Conservation (phyloP, 108 stramenopile genomes). For the Fistulifera pelliculosa region DNA sequence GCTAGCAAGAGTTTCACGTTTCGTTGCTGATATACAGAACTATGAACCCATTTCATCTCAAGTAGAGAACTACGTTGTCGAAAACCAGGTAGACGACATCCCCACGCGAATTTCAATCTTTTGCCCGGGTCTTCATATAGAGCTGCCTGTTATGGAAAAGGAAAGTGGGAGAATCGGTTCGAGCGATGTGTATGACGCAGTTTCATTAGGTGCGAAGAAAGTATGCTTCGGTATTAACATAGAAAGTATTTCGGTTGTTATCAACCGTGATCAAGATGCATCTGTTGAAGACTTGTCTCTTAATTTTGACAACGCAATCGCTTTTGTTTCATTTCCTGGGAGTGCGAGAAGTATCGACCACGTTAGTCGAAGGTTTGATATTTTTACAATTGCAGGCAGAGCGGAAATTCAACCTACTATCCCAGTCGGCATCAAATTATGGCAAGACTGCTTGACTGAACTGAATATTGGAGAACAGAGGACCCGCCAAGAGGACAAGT, state of each 20-base stretch:
- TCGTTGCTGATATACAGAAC: constrained; percentile 5
- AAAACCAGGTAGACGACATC: too few species aligned
- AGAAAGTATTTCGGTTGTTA: too few species aligned
- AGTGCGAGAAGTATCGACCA: background rate
- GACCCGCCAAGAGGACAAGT: background rate
- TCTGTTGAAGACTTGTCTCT: too few species aligned
- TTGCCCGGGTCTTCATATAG: too few species aligned
- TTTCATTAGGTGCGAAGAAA: too few species aligned
- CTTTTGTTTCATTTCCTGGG: background rate
- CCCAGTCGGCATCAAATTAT: constrained; percentile 15
- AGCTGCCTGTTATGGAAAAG: too few species aligned
- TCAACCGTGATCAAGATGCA: too few species aligned
- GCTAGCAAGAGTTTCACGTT: constrained; percentile 18
- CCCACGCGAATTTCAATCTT: too few species aligned
- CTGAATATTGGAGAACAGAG: background rate
- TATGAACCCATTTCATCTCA: background rate
- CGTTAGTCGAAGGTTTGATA: background rate
- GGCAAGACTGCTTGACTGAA: background rate
- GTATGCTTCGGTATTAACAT: too few species aligned
- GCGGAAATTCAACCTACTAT: constrained; percentile 24
- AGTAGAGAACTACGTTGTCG: too few species aligned
- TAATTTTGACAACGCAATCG: background rate
- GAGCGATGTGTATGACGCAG: too few species aligned
- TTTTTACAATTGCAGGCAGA: constrained; percentile 12
- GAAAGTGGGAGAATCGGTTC: too few species aligned